phyloP scores from a whole-genome alignment of 129 eudicot species.

The Daucus carota region DH1_v3.0 NC_030384.2:35974501-35975000 shows the following conservation, averaged over 20 bases:
- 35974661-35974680: background rate
- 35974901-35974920: constrained; percentile 73
- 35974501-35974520: too few species aligned
- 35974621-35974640: too few species aligned
- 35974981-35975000: constrained; percentile 44
- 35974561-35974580: too few species aligned
- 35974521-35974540: too few species aligned
- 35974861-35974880: constrained; percentile 11
- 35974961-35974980: constrained; percentile 21
- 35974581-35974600: too few species aligned
- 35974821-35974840: background rate
- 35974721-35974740: background rate
- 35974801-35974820: constrained; percentile 4
- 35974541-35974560: too few species aligned
- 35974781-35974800: constrained; percentile 17
- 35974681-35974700: background rate
- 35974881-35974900: constrained; percentile 19
- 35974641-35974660: background rate
- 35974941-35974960: constrained; percentile 25
- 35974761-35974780: background rate
- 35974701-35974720: background rate
- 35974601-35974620: too few species aligned
- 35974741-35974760: background rate
- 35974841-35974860: constrained; percentile 9
- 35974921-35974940: constrained; percentile 66